These are phyloP conservation scores for Sindora glabra DNA, from an alignment of 306 rosid species.

Conservation along the genomic window DNA sequence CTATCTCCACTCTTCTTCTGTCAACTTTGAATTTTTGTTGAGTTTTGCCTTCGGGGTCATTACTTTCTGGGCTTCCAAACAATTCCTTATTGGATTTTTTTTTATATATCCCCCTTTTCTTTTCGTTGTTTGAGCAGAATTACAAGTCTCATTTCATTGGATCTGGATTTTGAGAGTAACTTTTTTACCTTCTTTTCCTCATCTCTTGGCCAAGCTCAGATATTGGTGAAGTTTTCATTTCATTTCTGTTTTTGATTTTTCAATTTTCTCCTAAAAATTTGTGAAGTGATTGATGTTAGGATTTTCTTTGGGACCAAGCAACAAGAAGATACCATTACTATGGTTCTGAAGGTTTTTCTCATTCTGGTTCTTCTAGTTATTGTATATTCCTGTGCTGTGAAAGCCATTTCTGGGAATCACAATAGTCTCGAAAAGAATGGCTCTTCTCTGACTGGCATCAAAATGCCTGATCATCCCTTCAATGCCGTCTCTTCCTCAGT, in stretches of 20 bases:
- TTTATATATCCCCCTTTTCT: no score
- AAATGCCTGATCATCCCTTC: not conserved
- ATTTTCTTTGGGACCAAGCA: constrained; percentile 21
- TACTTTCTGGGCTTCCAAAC: not conserved
- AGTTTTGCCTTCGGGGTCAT: constrained; percentile 7
- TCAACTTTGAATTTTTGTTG: not conserved
- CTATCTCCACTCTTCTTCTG: not conserved
- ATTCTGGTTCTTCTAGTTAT: constrained; percentile 10
- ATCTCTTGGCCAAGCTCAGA: not conserved
- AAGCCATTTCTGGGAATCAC: constrained; percentile 2
- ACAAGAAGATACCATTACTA: not conserved
- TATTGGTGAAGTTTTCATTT: not conserved
- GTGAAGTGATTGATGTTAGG: constrained; percentile 19
- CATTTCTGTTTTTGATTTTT: constrained; percentile 13
- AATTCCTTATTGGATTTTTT: not conserved
- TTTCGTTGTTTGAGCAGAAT: no score
- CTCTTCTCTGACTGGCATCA: not conserved
- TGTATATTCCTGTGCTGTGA: constrained; percentile 2
- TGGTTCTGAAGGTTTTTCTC: constrained; percentile 11
- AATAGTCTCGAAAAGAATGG: not conserved
- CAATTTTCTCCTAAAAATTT: not conserved
- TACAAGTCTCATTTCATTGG: no score
- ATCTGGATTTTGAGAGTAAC: no score
- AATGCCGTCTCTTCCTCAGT: not conserved
- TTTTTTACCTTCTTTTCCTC: no score